Evolutionary conservation across 1,139 yeast genomes (phyloP), one percentile per base, ranked within the genome.

Genomic region (Taphrina communis): DNA sequence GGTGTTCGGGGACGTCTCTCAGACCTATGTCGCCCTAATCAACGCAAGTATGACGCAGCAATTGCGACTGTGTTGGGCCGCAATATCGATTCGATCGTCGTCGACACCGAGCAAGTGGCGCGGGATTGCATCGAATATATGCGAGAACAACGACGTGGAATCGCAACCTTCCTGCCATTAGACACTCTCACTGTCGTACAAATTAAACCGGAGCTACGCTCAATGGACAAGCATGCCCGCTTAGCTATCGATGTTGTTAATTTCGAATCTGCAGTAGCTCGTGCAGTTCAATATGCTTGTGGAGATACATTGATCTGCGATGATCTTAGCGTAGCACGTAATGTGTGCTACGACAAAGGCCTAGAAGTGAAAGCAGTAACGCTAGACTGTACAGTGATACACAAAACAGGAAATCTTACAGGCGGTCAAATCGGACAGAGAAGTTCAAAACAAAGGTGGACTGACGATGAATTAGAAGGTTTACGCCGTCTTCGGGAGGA

Each of bases 351-450:
- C 96, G 83, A 83, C 35, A 78, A 79, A 51, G 80, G 82, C 4
- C 77, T 90, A 31, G 84, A 83, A 48, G 87, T 86, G 66, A 91
- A 89, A 76, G 82, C 90, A 59, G 96, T 93, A 1, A 86, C 97
- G 0, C 75, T 90, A 9, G 92, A 91, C 65, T 99, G 99, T 0
- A 85, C 96, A 0, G 82, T 92, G 44, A 89, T 94, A 69, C 94
- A 91, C 76, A 86, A 85, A 74, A 88, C 94, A 11, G 97, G 97
- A 8, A 81, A 92, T 60, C 90, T 94, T 96, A 89, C 98, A 14
- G 98, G 97, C 78, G 98, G 98, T 73, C 67, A 74, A 17, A 69
- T 68, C 55, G 69, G 66, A 48, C 63, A 65, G 31, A 76, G 70
- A 17, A 36, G 48, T 6, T 65, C 68, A 36, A 62, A 69, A 17